phyloP scores from a whole-genome alignment of 108 stramenopile species.

The Skeletonema grethae region DNA sequence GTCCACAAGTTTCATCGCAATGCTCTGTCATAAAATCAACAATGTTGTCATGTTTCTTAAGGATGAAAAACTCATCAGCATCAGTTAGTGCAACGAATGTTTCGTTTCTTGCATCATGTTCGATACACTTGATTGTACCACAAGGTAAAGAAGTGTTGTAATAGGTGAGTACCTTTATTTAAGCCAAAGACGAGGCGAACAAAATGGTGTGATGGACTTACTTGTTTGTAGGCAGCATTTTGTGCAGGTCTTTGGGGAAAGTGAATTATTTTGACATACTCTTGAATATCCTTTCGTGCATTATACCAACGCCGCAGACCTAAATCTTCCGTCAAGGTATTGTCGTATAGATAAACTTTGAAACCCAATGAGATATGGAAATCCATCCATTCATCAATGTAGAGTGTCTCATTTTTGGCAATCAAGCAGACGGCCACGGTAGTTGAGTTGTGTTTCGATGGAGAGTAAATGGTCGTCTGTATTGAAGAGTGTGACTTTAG shows the following conservation, averaged over 20 bases:
- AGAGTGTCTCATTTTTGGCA: not conserved
- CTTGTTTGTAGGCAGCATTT: conserved; percentile 6
- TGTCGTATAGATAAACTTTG: conserved; percentile 9
- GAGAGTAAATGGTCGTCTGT: conserved; percentile 5
- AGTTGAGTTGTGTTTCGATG: conserved; percentile 10
- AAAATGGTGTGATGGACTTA: no score
- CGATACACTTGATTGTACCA: not conserved
- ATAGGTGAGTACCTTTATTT: no score
- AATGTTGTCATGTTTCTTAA: conserved; percentile 21
- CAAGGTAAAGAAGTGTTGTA: no score
- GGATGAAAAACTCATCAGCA: conserved; percentile 7
- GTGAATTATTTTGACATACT: conserved; percentile 3
- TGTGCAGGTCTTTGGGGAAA: not conserved
- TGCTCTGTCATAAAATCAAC: conserved; percentile 15
- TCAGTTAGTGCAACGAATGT: conserved; percentile 1
- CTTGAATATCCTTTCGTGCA: not conserved
- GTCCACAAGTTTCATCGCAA: conserved; percentile 9
- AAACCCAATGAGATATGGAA: conserved; percentile 13
- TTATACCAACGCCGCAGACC: not conserved
- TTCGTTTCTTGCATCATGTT: not conserved
- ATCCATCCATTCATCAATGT: conserved; percentile 17
- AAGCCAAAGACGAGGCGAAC: no score
- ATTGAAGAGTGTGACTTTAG: no score
- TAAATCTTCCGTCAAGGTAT: not conserved
- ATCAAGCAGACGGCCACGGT: conserved; percentile 15